phyloP scores from a whole-genome alignment of 2,329 filamentous ascomycete species.

The Penicillium sp. region DNA sequence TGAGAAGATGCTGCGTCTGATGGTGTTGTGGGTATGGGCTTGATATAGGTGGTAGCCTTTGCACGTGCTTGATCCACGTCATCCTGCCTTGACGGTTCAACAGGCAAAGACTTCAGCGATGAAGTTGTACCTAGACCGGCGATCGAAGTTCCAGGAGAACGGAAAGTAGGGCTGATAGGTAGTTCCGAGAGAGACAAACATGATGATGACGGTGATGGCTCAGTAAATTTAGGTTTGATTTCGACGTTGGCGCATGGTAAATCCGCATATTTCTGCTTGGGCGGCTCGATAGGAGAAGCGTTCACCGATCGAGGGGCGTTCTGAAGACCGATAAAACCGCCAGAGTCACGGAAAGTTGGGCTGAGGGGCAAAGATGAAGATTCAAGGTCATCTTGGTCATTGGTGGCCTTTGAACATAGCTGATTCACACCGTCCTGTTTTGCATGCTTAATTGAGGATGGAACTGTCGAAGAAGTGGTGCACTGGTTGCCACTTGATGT shows the following conservation, averaged over 20 bases:
- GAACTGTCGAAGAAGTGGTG: background rate
- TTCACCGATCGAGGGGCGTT: background rate
- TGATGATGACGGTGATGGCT: background rate
- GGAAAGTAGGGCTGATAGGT: conserved; percentile 1
- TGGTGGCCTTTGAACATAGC: background rate
- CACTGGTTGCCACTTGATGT: background rate
- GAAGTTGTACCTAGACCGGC: background rate
- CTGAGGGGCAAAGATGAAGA: background rate
- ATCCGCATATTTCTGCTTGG: background rate
- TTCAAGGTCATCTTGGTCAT: background rate
- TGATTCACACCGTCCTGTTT: background rate
- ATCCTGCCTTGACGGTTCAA: background rate
- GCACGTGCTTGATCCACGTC: background rate
- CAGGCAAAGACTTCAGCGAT: background rate
- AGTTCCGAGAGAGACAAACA: background rate
- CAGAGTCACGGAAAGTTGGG: background rate
- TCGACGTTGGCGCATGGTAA: background rate
- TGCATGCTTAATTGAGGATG: background rate
- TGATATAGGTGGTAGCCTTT: background rate
- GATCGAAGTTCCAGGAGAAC: background rate
- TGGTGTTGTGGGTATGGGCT: background rate
- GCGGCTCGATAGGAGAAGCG: background rate
- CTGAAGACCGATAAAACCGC: background rate
- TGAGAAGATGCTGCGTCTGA: conserved; percentile 22
- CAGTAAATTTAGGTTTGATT: background rate